Percentiles rank a stretch among this genome's conserved stretches.
Conservation (phyloP, 208 protist species). For the Leptomonas pyrrhocoris region DNA sequence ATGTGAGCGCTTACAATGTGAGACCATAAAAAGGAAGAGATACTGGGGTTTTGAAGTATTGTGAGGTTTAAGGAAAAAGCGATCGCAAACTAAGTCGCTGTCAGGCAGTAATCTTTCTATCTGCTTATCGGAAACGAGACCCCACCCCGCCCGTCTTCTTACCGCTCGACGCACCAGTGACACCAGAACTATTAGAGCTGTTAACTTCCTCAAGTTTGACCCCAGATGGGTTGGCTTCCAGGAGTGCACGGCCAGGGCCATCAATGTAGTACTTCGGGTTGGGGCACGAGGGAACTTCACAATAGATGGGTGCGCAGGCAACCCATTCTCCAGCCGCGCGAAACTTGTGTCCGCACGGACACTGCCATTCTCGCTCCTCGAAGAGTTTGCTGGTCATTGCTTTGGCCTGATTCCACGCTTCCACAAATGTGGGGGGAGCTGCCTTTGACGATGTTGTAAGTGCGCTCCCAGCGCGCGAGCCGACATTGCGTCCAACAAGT, state of each 20-base stretch:
- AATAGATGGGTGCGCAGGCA: conserved; percentile 81
- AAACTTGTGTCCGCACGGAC: conserved; percentile 90
- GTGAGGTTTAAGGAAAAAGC: neutral
- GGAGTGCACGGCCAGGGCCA: conserved; percentile 76
- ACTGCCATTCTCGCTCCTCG: conserved; percentile 89
- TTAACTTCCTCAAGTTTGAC: conserved; percentile 79
- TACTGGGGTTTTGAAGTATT: conserved; percentile 7
- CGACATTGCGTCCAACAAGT: conserved; percentile 58
- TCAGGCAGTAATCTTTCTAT: neutral
- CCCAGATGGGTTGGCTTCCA: conserved; percentile 85
- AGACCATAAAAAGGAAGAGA: conserved; percentile 14
- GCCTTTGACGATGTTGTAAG: conserved; percentile 43
- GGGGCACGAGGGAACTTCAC: conserved; percentile 88
- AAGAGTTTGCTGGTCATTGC: conserved; percentile 72
- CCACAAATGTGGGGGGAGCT: conserved; percentile 48
- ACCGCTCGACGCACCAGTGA: neutral
- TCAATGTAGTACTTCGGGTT: conserved; percentile 92
- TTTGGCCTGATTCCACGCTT: conserved; percentile 63
- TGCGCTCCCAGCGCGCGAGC: conserved; percentile 51
- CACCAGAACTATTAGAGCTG: neutral
- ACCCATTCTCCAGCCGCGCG: conserved; percentile 84
- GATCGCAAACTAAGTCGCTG: neutral
- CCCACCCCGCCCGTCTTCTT: conserved; percentile 53
- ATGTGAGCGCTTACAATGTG: conserved; percentile 10
- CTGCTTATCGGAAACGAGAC: conserved; percentile 59